Percentiles rank a stretch among this genome's conserved stretches.
These are phyloP conservation scores for Nemania sp. DNA, from an alignment of 2,329 filamentous ascomycete genomes.

Conservation along the genomic window DNA sequence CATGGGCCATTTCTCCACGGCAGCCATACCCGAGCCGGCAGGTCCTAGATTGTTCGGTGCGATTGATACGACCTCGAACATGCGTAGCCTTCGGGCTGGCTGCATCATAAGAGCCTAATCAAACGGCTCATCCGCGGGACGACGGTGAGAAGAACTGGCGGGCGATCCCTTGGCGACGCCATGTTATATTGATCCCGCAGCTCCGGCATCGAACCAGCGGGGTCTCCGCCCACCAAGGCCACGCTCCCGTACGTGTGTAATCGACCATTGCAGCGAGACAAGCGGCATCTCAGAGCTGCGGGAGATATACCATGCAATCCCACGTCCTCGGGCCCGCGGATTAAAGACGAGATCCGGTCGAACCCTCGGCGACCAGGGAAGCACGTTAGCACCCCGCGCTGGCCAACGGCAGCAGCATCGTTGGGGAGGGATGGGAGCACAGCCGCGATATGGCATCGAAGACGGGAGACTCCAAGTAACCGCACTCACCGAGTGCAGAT, in stretches of 20 bases:
- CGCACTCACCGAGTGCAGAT: constrained; percentile 35
- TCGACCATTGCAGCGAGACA: not conserved
- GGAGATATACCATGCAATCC: constrained; percentile 11
- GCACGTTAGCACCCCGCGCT: not conserved
- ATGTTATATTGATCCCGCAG: constrained; percentile 5
- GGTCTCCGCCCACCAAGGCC: constrained; percentile 4
- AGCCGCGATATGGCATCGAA: constrained; percentile 4
- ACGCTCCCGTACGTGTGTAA: not conserved
- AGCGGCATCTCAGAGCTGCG: not conserved
- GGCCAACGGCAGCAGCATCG: not conserved
- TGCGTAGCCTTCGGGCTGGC: constrained; percentile 36
- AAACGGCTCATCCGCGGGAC: constrained; percentile 24
- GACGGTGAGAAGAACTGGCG: constrained; percentile 14
- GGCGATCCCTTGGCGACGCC: constrained; percentile 4
- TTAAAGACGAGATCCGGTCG: not conserved
- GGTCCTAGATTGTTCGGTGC: constrained; percentile 15
- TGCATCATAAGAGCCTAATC: constrained; percentile 29
- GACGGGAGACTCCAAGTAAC: constrained; percentile 15
- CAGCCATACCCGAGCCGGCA: constrained; percentile 5
- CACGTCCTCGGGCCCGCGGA: constrained; percentile 15
- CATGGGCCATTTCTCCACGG: not conserved
- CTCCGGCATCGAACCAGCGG: constrained; percentile 3
- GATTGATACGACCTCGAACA: constrained; percentile 34
- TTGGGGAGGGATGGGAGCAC: not conserved
- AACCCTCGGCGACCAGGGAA: not conserved